Evolutionary conservation across 108 stramenopile genomes (phyloP), one percentile per base, ranked within the genome.

Genomic region (Craspedostauros australis): DNA sequence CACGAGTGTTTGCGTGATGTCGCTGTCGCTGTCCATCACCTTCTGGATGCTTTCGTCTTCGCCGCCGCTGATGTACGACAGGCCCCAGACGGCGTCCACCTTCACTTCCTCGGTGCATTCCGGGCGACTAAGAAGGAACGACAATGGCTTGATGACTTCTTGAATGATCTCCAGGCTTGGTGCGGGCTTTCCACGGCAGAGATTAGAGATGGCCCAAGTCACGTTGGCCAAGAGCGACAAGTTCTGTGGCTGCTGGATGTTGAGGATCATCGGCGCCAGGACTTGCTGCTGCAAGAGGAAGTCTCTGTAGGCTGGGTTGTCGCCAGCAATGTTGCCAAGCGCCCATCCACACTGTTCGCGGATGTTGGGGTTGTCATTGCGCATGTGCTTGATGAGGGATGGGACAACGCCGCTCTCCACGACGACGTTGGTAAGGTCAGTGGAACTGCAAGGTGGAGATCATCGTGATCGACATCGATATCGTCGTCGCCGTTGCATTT

Each of bases 261-360:
- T 97, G 39, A 66, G 46, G 25, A 91, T 19, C 30, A 95, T 64
- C 32, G 73, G 64, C 19, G 56, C 56, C 41, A 95, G 57, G n/a
- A 71, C 72, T 26, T 79, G 73, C 11, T 72, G 26, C 21, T 46
- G 33, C 27, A 95, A 66, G 16, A 93, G 68, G 5, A 56, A 26
- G 63, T 98, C 88, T 23, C 97, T 69, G 29, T 81, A 70, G 22
- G 50, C 52, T 2, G 85, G n/a, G 15, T 62, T 60, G 53, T 98
- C 97, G 0, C 94, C 97, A 3, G 94, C 95, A 47, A 98, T 84
- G 62, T 98, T 98, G 46, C 96, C 97, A 14, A 98, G 64, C 48
- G 91, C 92, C 97, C 97, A 98, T 2, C 86, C 93, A 39, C 76
- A 54, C 70, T 98, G 97, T 46, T 96, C 95, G n/a, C 97, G 78